These are phyloP conservation scores for Mucor velutinosus DNA, from an alignment of 371 early-diverging fungal genomes.

Conservation along the genomic window DNA sequence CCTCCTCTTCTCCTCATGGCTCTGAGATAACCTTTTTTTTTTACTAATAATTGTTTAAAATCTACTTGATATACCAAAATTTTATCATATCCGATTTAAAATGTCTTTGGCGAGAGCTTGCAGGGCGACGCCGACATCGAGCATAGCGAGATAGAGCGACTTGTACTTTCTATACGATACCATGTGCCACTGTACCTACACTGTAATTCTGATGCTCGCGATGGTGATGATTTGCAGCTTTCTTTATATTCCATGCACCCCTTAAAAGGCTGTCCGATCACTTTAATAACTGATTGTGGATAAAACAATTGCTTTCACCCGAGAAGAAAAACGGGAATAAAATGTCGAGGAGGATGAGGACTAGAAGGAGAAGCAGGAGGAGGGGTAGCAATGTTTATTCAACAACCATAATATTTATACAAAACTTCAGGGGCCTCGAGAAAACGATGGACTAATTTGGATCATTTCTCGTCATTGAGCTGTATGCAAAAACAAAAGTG, in stretches of 20 bases:
- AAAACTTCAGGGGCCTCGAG: not conserved
- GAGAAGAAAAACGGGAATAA: not conserved
- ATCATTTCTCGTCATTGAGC: not conserved
- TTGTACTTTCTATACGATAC: no score
- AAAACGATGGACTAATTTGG: not conserved
- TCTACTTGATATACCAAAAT: no score
- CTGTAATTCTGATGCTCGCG: not conserved
- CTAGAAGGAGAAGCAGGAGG: not conserved
- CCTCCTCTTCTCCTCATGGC: no score
- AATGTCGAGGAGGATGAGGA: no score
- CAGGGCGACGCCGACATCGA: no score
- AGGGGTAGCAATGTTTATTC: not conserved
- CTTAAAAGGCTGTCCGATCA: not conserved
- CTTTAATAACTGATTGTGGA: not conserved
- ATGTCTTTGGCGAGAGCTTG: no score
- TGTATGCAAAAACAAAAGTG: not conserved
- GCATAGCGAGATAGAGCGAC: no score
- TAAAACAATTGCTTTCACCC: not conserved
- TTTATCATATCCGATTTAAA: no score
- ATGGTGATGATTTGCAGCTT: not conserved
- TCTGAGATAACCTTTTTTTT: no score
- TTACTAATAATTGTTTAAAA: no score
- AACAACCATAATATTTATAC: no score
- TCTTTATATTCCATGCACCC: not conserved
- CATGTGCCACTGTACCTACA: no score